A percentile compares a stretch with the other conserved stretches of the same genome.
Evolutionary conservation across 495 filamentous ascomycete genomes (phyloP).

Genomic region (Aspergillus mulundensis): DNA sequence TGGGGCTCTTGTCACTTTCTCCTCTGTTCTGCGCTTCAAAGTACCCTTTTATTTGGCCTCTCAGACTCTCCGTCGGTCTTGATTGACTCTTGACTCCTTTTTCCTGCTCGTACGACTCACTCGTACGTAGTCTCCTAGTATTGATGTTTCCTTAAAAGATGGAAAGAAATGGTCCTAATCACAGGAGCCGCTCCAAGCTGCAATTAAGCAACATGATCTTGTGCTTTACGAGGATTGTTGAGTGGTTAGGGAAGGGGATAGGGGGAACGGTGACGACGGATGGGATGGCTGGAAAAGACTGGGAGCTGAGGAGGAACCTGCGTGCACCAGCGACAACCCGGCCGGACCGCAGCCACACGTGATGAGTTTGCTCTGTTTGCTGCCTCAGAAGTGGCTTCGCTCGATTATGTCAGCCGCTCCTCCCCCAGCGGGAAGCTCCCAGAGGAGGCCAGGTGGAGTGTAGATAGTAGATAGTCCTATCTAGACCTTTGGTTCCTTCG

Average conservation of each 20-base stretch:
- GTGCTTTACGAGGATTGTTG: slow-evolving; percentile 42
- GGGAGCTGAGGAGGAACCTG: slow-evolving; percentile 1
- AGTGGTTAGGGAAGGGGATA: slow-evolving; percentile 20
- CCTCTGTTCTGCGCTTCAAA: slow-evolving; percentile 7
- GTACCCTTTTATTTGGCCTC: slow-evolving; percentile 14
- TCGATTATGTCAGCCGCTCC: slow-evolving; percentile 18
- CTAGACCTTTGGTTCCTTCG: background rate
- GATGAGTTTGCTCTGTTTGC: slow-evolving; percentile 19
- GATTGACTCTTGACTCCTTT: slow-evolving; percentile 20
- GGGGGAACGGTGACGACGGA: slow-evolving; percentile 20
- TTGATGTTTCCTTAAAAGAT: slow-evolving; percentile 31
- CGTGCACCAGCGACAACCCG: background rate
- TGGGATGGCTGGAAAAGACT: slow-evolving; percentile 15
- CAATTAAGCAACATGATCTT: slow-evolving; percentile 37
- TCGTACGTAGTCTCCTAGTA: slow-evolving; percentile 16
- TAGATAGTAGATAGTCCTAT: background rate
- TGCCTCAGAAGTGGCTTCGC: background rate
- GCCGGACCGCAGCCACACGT: slow-evolving; percentile 18
- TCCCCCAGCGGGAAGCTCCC: slow-evolving; percentile 16
- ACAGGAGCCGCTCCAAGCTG: slow-evolving; percentile 35
- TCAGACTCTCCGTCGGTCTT: slow-evolving; percentile 11
- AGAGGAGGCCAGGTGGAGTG: slow-evolving; percentile 26
- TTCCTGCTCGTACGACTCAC: slow-evolving; percentile 15
- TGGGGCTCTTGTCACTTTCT: slow-evolving; percentile 1
- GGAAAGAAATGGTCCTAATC: slow-evolving; percentile 34